Conservation (phyloP, 768 basidiomycete genomes). For the Gloeophyllum trabeum region DNA sequence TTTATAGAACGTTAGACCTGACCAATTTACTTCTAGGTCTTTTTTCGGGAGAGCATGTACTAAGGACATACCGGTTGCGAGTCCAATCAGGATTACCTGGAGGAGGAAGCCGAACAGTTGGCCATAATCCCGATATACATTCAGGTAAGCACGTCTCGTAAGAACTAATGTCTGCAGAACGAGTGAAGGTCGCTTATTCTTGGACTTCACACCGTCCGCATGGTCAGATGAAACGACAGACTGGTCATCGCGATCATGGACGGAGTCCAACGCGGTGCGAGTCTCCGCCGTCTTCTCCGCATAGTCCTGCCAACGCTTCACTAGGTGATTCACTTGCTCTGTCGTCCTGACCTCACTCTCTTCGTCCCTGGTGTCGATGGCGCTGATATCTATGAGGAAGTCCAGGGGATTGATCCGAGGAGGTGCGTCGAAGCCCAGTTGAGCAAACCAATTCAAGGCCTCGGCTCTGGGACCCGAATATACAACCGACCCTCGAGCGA, state of each 20-base stretch:
- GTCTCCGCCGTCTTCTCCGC: not conserved
- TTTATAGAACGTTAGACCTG: constrained; percentile 27
- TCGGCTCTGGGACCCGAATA: constrained; percentile 24
- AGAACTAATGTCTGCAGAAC: constrained; percentile 11
- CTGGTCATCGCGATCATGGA: not conserved
- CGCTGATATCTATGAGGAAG: constrained; percentile 28
- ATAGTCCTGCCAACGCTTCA: constrained; percentile 22
- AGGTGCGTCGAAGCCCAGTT: constrained; percentile 18
- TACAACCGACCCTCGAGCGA: constrained; percentile 28
- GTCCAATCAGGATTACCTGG: constrained; percentile 11
- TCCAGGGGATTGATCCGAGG: constrained; percentile 32
- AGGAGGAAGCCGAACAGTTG: constrained; percentile 14
- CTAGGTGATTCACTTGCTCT: constrained; percentile 20
- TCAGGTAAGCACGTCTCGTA: constrained; percentile 9
- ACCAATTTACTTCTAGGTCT: too few relatives aligned
- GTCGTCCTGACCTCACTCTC: constrained; percentile 22
- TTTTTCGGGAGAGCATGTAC: too few relatives aligned
- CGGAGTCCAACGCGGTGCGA: not conserved
- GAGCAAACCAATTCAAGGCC: constrained; percentile 24
- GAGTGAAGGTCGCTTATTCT: constrained; percentile 6
- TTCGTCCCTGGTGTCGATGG: constrained; percentile 26
- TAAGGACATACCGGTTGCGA: constrained; percentile 10
- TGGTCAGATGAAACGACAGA: not conserved
- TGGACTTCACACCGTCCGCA: not conserved
- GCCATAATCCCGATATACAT: constrained; percentile 13